Evolutionary conservation across 352 stramenopile species (phyloP).

Genomic region (Globisporangium splendens): DNA sequence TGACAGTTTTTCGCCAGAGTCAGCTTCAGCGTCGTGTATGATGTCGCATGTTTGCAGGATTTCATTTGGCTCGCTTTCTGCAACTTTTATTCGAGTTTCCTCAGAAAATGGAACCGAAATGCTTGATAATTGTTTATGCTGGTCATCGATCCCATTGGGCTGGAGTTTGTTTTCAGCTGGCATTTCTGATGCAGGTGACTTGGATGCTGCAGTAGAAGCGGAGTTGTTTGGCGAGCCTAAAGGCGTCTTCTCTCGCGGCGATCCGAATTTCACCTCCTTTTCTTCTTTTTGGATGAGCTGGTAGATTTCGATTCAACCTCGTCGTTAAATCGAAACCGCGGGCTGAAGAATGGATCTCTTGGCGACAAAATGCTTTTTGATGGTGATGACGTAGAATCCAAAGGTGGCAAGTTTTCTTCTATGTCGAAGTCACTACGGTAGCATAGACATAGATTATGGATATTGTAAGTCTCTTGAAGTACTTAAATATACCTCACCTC

Average conservation of each 20-base stretch:
- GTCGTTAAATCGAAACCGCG: slow-evolving; percentile 51
- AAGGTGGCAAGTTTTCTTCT: slow-evolving; percentile 40
- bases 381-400: slow-evolving; percentile 16
- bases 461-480: no score
- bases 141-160: neutral
- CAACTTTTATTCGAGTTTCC: neutral
- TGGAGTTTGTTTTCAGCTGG: neutral
- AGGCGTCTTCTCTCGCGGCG: neutral
- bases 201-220: neutral
- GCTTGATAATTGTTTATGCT: neutral
- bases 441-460: no score
- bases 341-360: slow-evolving; percentile 66
- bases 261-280: slow-evolving; percentile 9
- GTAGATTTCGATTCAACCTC: slow-evolving; percentile 3
- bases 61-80: neutral
- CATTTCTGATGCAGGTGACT: neutral
- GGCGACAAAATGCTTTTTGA: slow-evolving; percentile 26
- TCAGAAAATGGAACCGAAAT: neutral
- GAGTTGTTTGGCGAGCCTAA: neutral
- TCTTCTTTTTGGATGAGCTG: slow-evolving; percentile 8
- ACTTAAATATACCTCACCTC: no score
- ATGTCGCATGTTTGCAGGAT: neutral
- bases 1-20: no score
- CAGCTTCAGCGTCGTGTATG: neutral
- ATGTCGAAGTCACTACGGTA: no score